A percentile compares a stretch with the other conserved stretches of the same genome.
phyloP scores from a whole-genome alignment of 2,329 filamentous ascomycete genomes.

The Scytalidium lignicola region DNA sequence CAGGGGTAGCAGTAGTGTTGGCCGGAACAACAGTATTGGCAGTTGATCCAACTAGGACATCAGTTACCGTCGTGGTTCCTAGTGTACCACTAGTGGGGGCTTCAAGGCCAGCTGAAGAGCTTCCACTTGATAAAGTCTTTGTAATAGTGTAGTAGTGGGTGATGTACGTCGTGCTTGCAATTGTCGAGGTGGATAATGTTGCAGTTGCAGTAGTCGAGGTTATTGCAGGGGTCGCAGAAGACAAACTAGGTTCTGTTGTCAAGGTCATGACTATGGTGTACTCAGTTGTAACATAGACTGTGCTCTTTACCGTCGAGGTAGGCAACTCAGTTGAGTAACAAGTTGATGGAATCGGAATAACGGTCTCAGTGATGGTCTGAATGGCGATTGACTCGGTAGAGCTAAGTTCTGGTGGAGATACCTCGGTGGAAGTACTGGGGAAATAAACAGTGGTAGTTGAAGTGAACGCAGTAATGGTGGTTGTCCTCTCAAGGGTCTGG shows the following conservation, averaged over 20 bases:
- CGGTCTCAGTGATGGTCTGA: background rate
- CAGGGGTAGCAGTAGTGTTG: background rate
- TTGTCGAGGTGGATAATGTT: constrained; percentile 4
- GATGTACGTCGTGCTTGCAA: constrained; percentile 6
- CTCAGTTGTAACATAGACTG: background rate
- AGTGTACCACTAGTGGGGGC: background rate
- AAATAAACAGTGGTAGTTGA: background rate
- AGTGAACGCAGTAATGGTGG: background rate
- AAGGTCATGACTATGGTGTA: background rate
- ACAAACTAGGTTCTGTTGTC: background rate
- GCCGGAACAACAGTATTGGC: background rate
- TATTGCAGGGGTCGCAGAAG: background rate
- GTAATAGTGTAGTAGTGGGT: constrained; percentile 12
- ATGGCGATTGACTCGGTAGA: background rate
- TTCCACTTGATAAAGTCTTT: constrained; percentile 5
- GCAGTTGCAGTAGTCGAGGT: background rate
- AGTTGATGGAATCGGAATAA: background rate
- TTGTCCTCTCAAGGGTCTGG: too few species aligned
- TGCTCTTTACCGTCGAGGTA: background rate
- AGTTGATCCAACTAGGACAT: background rate
- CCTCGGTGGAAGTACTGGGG: background rate
- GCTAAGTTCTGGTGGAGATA: background rate
- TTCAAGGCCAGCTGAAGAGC: too few species aligned
- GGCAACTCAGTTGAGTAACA: background rate
- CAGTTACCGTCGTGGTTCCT: background rate